Conservation (phyloP, 345 rosid species). For the Corchorus capsularis region DNA sequence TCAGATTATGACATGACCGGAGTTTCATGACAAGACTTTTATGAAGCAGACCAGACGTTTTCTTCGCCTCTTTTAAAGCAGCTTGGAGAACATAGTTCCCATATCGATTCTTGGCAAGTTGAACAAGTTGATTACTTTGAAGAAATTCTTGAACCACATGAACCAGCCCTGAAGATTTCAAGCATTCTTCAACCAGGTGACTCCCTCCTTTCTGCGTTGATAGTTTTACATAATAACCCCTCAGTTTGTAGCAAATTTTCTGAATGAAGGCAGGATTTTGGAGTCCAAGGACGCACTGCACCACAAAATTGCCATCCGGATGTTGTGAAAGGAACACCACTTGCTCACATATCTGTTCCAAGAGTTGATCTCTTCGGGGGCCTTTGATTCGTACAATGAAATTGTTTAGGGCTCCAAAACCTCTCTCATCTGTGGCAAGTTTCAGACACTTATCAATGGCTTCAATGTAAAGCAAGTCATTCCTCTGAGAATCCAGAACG, state of each 20-base stretch:
- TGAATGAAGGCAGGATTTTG: neutral
- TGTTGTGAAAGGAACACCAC: neutral
- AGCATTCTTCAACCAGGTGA: slow-evolving; percentile 1
- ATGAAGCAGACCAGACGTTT: neutral
- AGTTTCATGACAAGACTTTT: neutral
- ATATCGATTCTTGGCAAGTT: neutral
- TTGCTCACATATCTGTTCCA: neutral
- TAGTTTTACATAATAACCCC: neutral
- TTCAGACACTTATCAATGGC: neutral
- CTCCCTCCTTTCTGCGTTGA: neutral
- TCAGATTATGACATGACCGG: neutral
- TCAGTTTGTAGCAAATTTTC: neutral
- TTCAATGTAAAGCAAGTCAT: neutral
- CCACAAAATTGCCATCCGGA: neutral
- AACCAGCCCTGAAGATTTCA: neutral
- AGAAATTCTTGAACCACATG: neutral
- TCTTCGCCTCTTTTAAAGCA: neutral
- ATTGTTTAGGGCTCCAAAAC: neutral
- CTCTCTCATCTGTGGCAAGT: neutral
- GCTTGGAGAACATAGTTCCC: slow-evolving; percentile 15
- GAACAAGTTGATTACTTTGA: neutral
- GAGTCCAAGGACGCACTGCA: neutral
- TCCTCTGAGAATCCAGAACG: neutral
- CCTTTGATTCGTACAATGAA: slow-evolving; percentile 4
- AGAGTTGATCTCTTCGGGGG: neutral